These are phyloP conservation scores for Paradendryphiella salina DNA, from an alignment of 2,329 filamentous ascomycete species.

Conservation along the genomic window DNA sequence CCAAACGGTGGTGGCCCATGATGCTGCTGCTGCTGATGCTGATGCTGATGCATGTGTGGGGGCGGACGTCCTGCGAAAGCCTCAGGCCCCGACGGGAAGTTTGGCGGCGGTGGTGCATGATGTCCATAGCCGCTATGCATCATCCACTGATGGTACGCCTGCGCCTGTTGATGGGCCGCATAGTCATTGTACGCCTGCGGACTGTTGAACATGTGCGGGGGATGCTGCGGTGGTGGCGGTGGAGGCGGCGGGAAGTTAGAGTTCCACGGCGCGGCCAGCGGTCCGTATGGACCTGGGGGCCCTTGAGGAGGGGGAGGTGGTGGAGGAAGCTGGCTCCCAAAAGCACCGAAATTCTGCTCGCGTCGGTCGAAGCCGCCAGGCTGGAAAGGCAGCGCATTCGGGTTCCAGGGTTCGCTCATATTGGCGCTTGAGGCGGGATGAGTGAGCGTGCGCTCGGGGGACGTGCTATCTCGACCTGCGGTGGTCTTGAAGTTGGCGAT, in stretches of 20 bases:
- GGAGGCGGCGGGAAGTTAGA: conserved; percentile 9
- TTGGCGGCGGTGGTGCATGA: conserved; percentile 11
- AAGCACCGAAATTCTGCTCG: conserved; percentile 15
- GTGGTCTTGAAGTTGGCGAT: conserved; percentile 24
- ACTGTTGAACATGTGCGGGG: conserved; percentile 12
- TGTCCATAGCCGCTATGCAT: conserved; percentile 17
- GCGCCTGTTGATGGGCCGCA: conserved; percentile 21
- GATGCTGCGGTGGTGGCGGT: conserved; percentile 13
- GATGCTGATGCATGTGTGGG: conserved; percentile 5
- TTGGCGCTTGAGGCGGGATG: conserved; percentile 14
- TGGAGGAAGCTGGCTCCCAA: conserved; percentile 14
- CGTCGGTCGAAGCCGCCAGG: conserved; percentile 16
- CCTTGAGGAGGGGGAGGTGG: conserved; percentile 12
- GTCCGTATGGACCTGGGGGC: conserved; percentile 9
- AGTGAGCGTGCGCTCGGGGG: conserved; percentile 10
- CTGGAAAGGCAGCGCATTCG: conserved; percentile 26
- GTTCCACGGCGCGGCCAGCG: conserved; percentile 14
- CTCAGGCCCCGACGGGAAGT: conserved; percentile 3
- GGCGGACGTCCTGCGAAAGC: conserved; percentile 5
- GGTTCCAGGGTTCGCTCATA: conserved; percentile 30
- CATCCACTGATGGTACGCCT: conserved; percentile 29
- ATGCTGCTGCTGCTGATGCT: no score
- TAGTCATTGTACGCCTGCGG: conserved; percentile 15
- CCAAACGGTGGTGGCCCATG: conserved; percentile 8
- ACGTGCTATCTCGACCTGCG: conserved; percentile 27